phyloP scores from a whole-genome alignment of 2,329 filamentous ascomycete species.

The Lachnum nothofagi region DNA sequence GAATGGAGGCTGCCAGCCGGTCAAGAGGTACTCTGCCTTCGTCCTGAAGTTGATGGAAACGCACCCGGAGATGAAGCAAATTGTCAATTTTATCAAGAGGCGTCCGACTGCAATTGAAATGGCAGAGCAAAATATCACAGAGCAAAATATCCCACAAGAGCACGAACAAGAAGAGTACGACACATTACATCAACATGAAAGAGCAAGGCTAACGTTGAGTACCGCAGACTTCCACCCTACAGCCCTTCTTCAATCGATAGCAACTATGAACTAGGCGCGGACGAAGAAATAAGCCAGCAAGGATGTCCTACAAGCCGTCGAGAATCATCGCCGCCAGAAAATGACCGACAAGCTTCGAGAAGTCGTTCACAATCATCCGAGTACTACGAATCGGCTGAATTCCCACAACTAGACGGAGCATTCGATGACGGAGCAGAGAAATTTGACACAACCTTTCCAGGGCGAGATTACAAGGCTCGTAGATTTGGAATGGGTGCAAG shows the following conservation, averaged over 20 bases:
- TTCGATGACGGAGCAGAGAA: background rate
- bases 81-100: conserved; percentile 16
- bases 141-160: conserved; percentile 8
- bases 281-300: too few species aligned
- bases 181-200: background rate
- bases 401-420: background rate
- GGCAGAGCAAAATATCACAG: conserved; percentile 22
- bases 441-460: background rate
- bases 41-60: conserved; percentile 16
- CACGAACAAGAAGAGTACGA: background rate
- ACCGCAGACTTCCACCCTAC: background rate
- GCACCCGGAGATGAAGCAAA: conserved; percentile 19
- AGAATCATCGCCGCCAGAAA: background rate
- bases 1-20: too few species aligned
- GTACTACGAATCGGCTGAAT: background rate
- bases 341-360: background rate
- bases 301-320: too few species aligned
- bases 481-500: background rate
- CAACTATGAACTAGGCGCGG: background rate
- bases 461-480: background rate
- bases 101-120: conserved; percentile 20
- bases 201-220: background rate
- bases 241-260: background rate
- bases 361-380: background rate
- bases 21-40: conserved; percentile 18